Base-by-base conservation (phyloP, 345 rosid species). In the Heritiera fomes region DNA sequence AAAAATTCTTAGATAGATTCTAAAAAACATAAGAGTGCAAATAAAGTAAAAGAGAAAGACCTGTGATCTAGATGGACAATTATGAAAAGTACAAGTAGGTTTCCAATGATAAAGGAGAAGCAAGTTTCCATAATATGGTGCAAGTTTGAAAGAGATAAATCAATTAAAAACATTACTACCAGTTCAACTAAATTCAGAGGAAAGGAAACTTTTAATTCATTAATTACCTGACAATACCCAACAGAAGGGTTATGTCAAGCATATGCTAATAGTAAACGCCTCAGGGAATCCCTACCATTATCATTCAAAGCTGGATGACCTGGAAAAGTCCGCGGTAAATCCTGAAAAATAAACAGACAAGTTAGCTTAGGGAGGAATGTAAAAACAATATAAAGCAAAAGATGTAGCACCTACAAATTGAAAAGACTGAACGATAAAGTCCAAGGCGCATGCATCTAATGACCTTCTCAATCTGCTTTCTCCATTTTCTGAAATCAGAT, bases 391-490 rank as follows among this genome's bases (percentile, higher is more conserved):
- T 64, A 74, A 87, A 82, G 81, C 52, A 82, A 78, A 89, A 80
- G 84, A 84, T 84, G 83, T 81, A 80, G 84, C 85, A 86, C 86
- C 84, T 84, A 80, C 89, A 67, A 85, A 90, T 84, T 87, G 86
- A 87, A 89, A 89, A 87, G 82, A 87, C 41, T 85, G 86, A 89
- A 86, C 56, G 77, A 78, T 77, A 87, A 87, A 91, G 80, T 81
- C 85, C 87, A 87, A 85, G 79, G 86, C 65, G 63, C 81, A 86
- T 86, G 90, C 88, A 83, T 87, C 84, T 85, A 88, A 84, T 76
- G 89, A 94, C 99, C 99, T 96, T 94, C 92, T 96, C 98, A 89
- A 96, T 96, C 88, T 94, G 98, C 84, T 85, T 93, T 84, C 81
- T 89, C 97, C 92, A 96, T 75, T 90, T 91, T 77, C 74, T 79